Evolutionary conservation across 139 green algal genomes (phyloP).

Genomic region (Trebouxia sp.): DNA sequence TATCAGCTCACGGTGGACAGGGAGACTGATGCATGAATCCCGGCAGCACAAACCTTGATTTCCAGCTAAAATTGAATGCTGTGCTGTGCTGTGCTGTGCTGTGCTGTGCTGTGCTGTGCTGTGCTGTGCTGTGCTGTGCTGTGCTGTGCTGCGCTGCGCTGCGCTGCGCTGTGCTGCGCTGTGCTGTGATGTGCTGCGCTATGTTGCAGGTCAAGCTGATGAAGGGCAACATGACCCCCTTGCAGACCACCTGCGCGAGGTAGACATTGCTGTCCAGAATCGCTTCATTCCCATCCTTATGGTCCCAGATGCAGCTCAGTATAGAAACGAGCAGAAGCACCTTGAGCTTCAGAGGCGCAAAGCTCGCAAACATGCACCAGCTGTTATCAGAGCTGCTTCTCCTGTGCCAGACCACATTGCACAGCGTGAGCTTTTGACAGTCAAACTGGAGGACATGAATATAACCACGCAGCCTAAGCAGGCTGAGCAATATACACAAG

Average conservation of each 20-base stretch:
- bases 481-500: background rate
- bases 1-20: too few relatives aligned
- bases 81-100: too few relatives aligned
- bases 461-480: background rate
- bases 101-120: too few relatives aligned
- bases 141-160: too few relatives aligned
- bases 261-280: background rate
- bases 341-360: background rate
- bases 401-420: background rate
- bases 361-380: background rate
- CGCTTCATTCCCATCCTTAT: slow-evolving; percentile 17
- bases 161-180: too few relatives aligned
- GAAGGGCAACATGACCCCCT: background rate
- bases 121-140: too few relatives aligned
- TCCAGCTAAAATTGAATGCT: too few relatives aligned
- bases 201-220: background rate
- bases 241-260: background rate
- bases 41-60: too few relatives aligned
- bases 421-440: background rate
- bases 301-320: slow-evolving; percentile 10
- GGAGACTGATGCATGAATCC: too few relatives aligned
- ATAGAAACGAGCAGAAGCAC: slow-evolving; percentile 17
- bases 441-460: background rate
- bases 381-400: background rate
- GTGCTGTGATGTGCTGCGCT: too few relatives aligned